A percentile compares a stretch with the other conserved stretches of the same genome.
Conservation (phyloP, 495 filamentous ascomycete genomes). For the Penicillium dipodomyicola region DNA sequence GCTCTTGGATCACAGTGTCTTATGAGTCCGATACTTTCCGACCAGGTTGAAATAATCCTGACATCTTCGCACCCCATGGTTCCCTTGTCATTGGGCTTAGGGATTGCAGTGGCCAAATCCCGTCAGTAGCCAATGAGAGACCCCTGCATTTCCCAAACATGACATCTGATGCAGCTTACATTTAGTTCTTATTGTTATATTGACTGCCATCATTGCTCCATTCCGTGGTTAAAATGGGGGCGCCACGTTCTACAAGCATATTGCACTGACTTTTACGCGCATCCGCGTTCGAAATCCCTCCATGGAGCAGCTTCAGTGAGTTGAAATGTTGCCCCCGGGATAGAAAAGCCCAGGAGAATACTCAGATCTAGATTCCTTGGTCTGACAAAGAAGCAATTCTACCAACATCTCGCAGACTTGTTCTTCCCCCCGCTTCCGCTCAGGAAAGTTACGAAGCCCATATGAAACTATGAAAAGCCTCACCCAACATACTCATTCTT, state of each 20-base stretch:
- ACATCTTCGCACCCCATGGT: neutral
- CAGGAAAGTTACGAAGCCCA: constrained; percentile 1
- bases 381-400: neutral
- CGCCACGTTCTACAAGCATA: neutral
- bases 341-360: neutral
- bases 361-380: neutral
- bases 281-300: neutral
- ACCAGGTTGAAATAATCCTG: neutral
- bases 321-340: neutral
- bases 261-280: neutral
- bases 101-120: neutral
- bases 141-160: too few relatives aligned
- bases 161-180: neutral
- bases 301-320: neutral
- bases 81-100: neutral
- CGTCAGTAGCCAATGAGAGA: neutral
- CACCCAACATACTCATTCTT: neutral
- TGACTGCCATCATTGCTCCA: neutral
- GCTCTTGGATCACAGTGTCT: neutral
- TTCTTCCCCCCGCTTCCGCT: neutral
- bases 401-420: neutral
- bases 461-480: neutral
- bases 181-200: neutral
- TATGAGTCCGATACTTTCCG: neutral
- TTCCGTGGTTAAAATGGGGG: neutral